Conservation (phyloP, 495 filamentous ascomycete species). For the Mycothermus thermophilus region DNA sequence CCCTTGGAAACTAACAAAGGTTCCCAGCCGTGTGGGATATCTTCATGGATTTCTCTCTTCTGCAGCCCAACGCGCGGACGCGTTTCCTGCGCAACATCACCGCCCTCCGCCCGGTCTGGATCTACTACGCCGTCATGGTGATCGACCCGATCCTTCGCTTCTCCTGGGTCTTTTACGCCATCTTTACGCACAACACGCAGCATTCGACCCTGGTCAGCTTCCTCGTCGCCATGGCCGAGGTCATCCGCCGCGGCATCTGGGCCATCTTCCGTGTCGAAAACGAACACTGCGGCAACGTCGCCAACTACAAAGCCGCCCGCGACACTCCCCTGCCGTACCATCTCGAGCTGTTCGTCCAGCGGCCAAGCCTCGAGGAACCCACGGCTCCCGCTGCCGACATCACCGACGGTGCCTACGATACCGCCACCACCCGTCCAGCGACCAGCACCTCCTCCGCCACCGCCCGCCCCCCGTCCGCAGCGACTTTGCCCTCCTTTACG, state of each 20-base stretch:
- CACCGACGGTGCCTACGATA: neutral
- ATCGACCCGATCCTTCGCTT: conserved; percentile 83
- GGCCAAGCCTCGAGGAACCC: conserved; percentile 9
- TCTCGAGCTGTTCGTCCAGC: conserved; percentile 29
- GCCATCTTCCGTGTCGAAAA: conserved; percentile 89
- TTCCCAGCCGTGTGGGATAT: conserved; percentile 80
- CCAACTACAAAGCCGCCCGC: conserved; percentile 65
- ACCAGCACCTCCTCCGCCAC: neutral
- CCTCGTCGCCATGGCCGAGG: conserved; percentile 58
- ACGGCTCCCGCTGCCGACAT: neutral
- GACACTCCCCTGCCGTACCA: conserved; percentile 73
- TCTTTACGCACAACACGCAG: conserved; percentile 62
- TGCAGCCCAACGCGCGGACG: conserved; percentile 56
- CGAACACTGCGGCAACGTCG: conserved; percentile 82
- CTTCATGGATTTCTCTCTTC: conserved; percentile 87
- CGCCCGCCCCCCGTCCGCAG: neutral
- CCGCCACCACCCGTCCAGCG: neutral
- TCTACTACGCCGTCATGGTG: conserved; percentile 75
- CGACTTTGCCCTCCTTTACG: no score
- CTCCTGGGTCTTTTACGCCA: conserved; percentile 90
- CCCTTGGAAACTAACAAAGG: conserved; percentile 1
- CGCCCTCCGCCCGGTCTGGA: conserved; percentile 58
- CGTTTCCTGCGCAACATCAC: conserved; percentile 66
- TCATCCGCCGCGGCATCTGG: conserved; percentile 76
- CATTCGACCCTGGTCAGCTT: conserved; percentile 71